Evolutionary conservation across 2,329 filamentous ascomycete species (phyloP).

Genomic region (Paecilomyces sp.): DNA sequence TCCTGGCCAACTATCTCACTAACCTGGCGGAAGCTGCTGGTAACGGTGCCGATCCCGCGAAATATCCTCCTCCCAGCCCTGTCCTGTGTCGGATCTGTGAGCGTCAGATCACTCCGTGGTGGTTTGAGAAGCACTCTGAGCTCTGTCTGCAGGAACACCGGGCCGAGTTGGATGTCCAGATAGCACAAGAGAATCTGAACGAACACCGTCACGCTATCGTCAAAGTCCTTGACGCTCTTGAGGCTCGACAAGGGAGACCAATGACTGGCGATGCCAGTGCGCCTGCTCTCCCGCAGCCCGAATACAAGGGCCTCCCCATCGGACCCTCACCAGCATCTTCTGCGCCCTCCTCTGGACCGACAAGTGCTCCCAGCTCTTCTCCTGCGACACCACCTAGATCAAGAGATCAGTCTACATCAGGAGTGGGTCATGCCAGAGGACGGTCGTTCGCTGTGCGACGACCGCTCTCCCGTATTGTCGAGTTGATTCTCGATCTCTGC

Average conservation of each 20-base stretch:
- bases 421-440: constrained; percentile 70
- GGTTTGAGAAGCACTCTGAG: constrained; percentile 99
- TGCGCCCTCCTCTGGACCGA: constrained; percentile 64
- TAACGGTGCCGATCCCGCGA: constrained; percentile 63
- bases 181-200: constrained; percentile 83
- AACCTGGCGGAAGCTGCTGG: constrained; percentile 75
- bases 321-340: constrained; percentile 62
- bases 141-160: constrained; percentile 91
- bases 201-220: constrained; percentile 95
- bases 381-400: constrained; percentile 60
- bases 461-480: constrained; percentile 86
- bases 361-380: constrained; percentile 63
- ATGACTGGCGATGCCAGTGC: constrained; percentile 23
- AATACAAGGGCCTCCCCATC: constrained; percentile 84
- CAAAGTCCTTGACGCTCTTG: constrained; percentile 85
- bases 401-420: constrained; percentile 57
- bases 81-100: constrained; percentile 96
- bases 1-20: constrained; percentile 89
- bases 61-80: constrained; percentile 72
- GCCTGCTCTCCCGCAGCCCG: constrained; percentile 55
- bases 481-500: constrained; percentile 87
- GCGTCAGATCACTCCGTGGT: constrained; percentile 95
- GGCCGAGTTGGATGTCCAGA: constrained; percentile 95
- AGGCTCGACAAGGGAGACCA: constrained; percentile 51
- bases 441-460: constrained; percentile 87